Percentiles rank a stretch among this genome's conserved stretches.
These are phyloP conservation scores for Wickerhamiella slavikovae DNA, from an alignment of 805 yeast genomes.

Conservation along the genomic window DNA sequence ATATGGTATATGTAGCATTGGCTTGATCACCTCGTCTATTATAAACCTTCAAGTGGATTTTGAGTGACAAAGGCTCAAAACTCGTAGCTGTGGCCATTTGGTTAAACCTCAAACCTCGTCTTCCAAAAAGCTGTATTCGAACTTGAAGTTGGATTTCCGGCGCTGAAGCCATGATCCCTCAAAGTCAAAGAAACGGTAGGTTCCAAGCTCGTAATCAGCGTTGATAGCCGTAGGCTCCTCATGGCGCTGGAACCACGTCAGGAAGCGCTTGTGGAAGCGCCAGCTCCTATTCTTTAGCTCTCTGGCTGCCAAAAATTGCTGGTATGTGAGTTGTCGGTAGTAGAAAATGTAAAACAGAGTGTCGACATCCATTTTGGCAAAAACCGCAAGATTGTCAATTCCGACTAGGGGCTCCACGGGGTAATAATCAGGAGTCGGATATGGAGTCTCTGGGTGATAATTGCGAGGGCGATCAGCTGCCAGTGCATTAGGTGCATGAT, in stretches of 20 bases:
- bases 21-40: too few relatives aligned
- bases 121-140: conserved; percentile 24
- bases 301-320: conserved; percentile 57
- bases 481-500: conserved; percentile 83
- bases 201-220: conserved; percentile 25
- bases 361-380: conserved; percentile 60
- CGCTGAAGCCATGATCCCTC: conserved; percentile 49
- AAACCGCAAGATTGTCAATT: conserved; percentile 33
- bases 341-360: conserved; percentile 86
- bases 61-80: too few relatives aligned
- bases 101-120: conserved; percentile 21
- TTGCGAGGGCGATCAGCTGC: conserved; percentile 72
- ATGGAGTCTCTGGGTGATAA: conserved; percentile 61
- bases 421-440: conserved; percentile 74
- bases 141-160: conserved; percentile 36
- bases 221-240: conserved; percentile 28
- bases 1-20: too few relatives aligned
- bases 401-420: conserved; percentile 55
- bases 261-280: conserved; percentile 49
- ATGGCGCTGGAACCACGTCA: conserved; percentile 66
- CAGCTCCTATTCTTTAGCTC: conserved; percentile 69
- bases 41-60: too few relatives aligned
- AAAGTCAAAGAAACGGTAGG: conserved; percentile 72
- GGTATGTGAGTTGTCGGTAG: conserved; percentile 54
- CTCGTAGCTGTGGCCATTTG: too few relatives aligned